A percentile compares a stretch with the other conserved stretches of the same genome.
These are phyloP conservation scores for Gracilaria caudata DNA, from an alignment of 23 red algal species.

Conservation along the genomic window DNA sequence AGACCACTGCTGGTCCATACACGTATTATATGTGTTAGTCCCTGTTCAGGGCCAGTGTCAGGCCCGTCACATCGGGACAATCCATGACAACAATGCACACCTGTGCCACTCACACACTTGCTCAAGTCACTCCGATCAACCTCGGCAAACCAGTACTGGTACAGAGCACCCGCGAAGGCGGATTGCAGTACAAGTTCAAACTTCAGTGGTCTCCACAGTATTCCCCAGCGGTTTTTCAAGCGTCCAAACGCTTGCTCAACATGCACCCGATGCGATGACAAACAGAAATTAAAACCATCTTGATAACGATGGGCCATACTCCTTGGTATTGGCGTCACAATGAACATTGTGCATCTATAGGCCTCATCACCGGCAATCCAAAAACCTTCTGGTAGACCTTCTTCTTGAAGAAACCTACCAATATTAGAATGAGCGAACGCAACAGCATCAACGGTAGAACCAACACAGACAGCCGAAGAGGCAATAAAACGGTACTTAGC, in stretches of 20 bases:
- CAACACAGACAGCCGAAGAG: slow-evolving; percentile 6
- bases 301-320: not conserved
- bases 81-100: too few relatives aligned
- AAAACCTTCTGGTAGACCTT: slow-evolving; percentile 8
- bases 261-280: not conserved
- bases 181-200: not conserved
- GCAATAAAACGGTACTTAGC: slow-evolving; percentile 7
- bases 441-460: slow-evolving; percentile 3
- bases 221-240: not conserved
- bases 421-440: slow-evolving; percentile 2
- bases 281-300: slow-evolving; percentile 14
- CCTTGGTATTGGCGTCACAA: slow-evolving; percentile 6
- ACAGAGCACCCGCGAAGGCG: not conserved
- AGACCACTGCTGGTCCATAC: too few relatives aligned
- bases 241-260: slow-evolving; percentile 23
- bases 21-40: too few relatives aligned
- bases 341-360: slow-evolving; percentile 5
- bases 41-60: too few relatives aligned
- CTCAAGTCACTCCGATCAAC: too few relatives aligned
- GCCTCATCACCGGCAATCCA: slow-evolving; percentile 35
- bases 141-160: not conserved
- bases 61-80: too few relatives aligned
- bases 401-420: not conserved
- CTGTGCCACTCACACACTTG: too few relatives aligned
- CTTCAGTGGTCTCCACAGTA: not conserved